A percentile compares a stretch with the other conserved stretches of the same genome.
Evolutionary conservation across 1,284 basidiomycete species (phyloP).

Genomic region (Acaromyces ingoldii): DNA sequence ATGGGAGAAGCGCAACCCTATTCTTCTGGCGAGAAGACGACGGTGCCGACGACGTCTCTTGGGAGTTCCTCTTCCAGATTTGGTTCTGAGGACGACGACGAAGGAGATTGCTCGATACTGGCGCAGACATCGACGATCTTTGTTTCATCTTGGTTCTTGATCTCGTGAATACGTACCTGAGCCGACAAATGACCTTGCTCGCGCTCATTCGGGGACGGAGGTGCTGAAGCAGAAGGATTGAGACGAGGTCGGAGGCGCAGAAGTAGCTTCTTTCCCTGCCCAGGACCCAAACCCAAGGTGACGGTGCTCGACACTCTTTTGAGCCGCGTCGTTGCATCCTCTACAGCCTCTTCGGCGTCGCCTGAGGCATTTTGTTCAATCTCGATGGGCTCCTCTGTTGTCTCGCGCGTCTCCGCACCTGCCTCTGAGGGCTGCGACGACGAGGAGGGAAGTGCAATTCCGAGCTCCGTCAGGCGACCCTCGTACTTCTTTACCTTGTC

Average conservation of each 20-base stretch:
- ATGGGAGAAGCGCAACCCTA: too few relatives aligned
- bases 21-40: too few relatives aligned
- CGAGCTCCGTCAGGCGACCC: conserved; percentile 53
- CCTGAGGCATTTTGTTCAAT: neutral
- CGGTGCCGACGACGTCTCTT: too few relatives aligned
- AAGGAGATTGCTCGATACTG: too few relatives aligned
- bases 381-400: neutral
- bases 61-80: too few relatives aligned
- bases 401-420: neutral
- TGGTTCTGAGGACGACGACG: too few relatives aligned
- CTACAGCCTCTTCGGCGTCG: neutral
- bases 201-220: neutral
- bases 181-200: conserved; percentile 26
- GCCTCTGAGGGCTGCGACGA: neutral
- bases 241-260: conserved; percentile 35
- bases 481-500: conserved; percentile 57
- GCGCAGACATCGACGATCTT: conserved; percentile 25
- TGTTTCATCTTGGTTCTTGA: conserved; percentile 50
- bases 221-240: neutral
- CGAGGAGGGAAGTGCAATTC: conserved; percentile 42
- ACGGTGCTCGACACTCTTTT: conserved; percentile 35
- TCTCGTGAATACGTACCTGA: conserved; percentile 41
- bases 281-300: conserved; percentile 34
- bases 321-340: conserved; percentile 11
- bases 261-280: conserved; percentile 38